phyloP scores from a whole-genome alignment of 2,329 filamentous ascomycete species.

The Sordariomycetes sp. region DNA sequence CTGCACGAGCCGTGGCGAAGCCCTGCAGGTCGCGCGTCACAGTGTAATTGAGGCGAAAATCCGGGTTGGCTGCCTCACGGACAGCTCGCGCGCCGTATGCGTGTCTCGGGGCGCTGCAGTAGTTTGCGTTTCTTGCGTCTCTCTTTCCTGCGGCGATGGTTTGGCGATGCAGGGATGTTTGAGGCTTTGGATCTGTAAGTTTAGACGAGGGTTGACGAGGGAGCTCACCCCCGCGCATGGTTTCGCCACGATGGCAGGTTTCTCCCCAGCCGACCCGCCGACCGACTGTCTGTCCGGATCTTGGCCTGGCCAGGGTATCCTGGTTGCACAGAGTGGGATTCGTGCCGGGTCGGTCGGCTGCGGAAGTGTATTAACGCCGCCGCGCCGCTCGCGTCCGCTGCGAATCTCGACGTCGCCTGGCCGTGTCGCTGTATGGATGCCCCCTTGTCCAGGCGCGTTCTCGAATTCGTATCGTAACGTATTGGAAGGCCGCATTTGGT shows the following conservation, averaged over 20 bases:
- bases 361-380: neutral
- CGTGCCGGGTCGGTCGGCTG: neutral
- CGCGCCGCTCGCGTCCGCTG: neutral
- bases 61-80: neutral
- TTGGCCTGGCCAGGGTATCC: neutral
- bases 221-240: neutral
- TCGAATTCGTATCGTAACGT: slow-evolving; percentile 3
- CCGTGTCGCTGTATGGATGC: neutral
- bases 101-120: neutral
- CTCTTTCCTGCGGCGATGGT: neutral
- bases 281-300: too few species aligned
- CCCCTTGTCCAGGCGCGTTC: neutral
- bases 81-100: neutral
- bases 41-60: neutral
- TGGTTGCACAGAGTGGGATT: neutral
- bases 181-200: neutral
- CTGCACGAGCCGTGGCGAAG: neutral
- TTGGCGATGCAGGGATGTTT: neutral
- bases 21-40: neutral
- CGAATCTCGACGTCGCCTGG: neutral
- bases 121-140: neutral
- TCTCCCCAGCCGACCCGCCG: too few species aligned
- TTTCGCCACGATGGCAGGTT: neutral
- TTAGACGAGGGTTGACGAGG: neutral
- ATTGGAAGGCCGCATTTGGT: neutral